These are phyloP conservation scores for Gossypium turneri DNA, from an alignment of 345 rosid genomes.

Conservation along the genomic window DNA sequence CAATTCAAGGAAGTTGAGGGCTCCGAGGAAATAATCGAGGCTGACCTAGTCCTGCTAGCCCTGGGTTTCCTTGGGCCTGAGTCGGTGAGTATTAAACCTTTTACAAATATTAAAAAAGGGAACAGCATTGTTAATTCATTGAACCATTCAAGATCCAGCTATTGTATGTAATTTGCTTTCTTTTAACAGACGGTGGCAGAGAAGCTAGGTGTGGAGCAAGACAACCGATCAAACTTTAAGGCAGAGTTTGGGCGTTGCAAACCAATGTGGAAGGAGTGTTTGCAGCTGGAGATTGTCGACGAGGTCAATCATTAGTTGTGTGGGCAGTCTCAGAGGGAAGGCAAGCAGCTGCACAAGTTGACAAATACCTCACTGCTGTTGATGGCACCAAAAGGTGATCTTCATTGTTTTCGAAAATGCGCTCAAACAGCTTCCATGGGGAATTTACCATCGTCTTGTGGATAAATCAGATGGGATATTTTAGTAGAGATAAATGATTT, in stretches of 20 bases:
- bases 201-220: conserved; percentile 78
- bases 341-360: conserved; percentile 86
- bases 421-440: too few species aligned
- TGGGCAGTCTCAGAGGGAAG: conserved; percentile 99
- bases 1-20: conserved; percentile 85
- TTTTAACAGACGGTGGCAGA: conserved; percentile 56
- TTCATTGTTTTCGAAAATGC: too few species aligned
- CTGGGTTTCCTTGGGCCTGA: conserved; percentile 99
- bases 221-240: conserved; percentile 78
- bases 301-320: conserved; percentile 97
- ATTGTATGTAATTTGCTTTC: not conserved
- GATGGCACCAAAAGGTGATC: conserved; percentile 16
- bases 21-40: conserved; percentile 70
- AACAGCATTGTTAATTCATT: not conserved
- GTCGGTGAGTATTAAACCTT: conserved; percentile 42
- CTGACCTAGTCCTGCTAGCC: conserved; percentile 83
- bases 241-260: conserved; percentile 80
- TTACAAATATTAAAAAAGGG: not conserved
- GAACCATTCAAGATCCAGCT: not conserved
- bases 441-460: too few species aligned
- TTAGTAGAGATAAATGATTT: too few species aligned
- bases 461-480: too few species aligned
- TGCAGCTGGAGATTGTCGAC: conserved; percentile 96
- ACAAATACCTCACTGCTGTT: conserved; percentile 41
- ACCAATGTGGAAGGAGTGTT: conserved; percentile 83